Evolutionary conservation across 495 filamentous ascomycete genomes (phyloP).

Genomic region (Aspergillus heteromorphus): DNA sequence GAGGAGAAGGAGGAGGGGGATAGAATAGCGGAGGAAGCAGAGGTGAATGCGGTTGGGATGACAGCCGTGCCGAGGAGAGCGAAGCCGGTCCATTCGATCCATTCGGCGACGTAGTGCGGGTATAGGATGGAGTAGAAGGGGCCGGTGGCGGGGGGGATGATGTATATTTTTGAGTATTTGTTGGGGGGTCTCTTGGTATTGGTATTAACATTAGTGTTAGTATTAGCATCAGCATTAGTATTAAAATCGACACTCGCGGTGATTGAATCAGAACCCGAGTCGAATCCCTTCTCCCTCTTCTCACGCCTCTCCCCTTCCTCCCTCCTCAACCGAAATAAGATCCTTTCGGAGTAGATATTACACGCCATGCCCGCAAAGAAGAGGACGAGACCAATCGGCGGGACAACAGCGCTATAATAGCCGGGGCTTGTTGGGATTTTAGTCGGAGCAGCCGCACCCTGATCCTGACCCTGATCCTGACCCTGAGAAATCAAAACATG

Average conservation of each 20-base stretch:
- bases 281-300: slow-evolving; percentile 38
- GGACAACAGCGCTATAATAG: too few relatives aligned
- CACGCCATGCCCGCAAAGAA: slow-evolving; percentile 66
- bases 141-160: slow-evolving; percentile 78
- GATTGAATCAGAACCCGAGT: too few relatives aligned
- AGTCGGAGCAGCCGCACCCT: too few relatives aligned
- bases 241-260: too few relatives aligned
- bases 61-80: slow-evolving; percentile 55
- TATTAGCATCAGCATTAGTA: too few relatives aligned
- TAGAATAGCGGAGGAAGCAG: neutral
- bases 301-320: too few relatives aligned
- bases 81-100: slow-evolving; percentile 93
- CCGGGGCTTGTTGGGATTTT: too few relatives aligned
- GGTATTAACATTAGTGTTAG: too few relatives aligned
- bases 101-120: slow-evolving; percentile 92
- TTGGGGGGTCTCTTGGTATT: slow-evolving; percentile 5
- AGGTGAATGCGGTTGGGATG: slow-evolving; percentile 14
- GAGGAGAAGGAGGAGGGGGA: neutral
- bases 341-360: slow-evolving; percentile 76
- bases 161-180: slow-evolving; percentile 73
- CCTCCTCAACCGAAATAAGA: slow-evolving; percentile 48
- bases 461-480: too few relatives aligned
- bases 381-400: slow-evolving; percentile 18
- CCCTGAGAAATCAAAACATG: slow-evolving; percentile 32
- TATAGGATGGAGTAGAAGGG: slow-evolving; percentile 79